A percentile compares a stretch with the other conserved stretches of the same genome.
Evolutionary conservation across 2,329 filamentous ascomycete species (phyloP).

Genomic region (Juglanconis sp.): DNA sequence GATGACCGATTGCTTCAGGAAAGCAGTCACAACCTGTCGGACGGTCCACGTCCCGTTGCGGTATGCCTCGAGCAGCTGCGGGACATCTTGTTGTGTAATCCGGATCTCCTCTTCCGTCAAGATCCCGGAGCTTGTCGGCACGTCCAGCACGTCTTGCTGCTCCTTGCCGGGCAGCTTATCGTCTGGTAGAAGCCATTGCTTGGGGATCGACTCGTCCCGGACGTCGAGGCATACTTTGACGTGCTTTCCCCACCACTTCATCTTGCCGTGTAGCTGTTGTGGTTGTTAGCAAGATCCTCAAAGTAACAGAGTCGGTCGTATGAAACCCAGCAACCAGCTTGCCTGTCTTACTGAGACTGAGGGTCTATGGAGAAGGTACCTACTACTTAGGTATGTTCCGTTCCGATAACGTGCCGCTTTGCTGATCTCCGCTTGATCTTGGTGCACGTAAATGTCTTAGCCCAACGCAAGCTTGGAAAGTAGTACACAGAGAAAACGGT

Average conservation of each 20-base stretch:
- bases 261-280: neutral
- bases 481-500: too few relatives aligned
- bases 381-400: neutral
- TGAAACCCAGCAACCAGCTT: neutral
- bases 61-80: constrained; percentile 26
- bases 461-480: too few relatives aligned
- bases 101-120: constrained; percentile 33
- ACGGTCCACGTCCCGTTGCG: constrained; percentile 28
- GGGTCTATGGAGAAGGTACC: too few relatives aligned
- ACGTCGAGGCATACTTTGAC: constrained; percentile 31
- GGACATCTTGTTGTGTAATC: constrained; percentile 35
- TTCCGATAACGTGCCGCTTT: neutral
- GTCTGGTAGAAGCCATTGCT: constrained; percentile 32
- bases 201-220: constrained; percentile 31
- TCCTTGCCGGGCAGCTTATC: constrained; percentile 24
- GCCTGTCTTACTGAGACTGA: too few relatives aligned
- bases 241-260: constrained; percentile 27
- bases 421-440: too few relatives aligned
- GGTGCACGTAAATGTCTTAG: too few relatives aligned
- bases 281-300: neutral
- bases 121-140: constrained; percentile 27
- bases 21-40: constrained; percentile 38
- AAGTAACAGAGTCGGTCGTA: neutral
- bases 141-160: constrained; percentile 23
- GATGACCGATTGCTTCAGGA: constrained; percentile 47